phyloP scores from a whole-genome alignment of 2,329 filamentous ascomycete species.

The Fusarium newnesense region DNA sequence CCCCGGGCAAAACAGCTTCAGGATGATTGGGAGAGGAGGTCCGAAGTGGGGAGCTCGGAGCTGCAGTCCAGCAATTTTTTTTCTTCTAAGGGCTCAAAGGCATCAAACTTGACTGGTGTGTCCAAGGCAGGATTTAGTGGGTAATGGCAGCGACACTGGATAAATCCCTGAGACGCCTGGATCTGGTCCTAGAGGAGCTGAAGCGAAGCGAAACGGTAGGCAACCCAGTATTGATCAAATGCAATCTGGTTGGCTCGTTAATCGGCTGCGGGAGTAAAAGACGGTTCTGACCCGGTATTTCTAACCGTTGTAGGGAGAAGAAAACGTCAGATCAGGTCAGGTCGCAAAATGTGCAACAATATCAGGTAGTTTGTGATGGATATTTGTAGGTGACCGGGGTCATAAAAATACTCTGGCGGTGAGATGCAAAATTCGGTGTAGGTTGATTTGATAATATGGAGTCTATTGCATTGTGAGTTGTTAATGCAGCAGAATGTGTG shows the following conservation, averaged over 20 bases:
- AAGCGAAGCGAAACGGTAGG: conserved; percentile 15
- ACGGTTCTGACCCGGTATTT: conserved; percentile 26
- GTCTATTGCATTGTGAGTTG: conserved; percentile 26
- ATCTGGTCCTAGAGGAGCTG: conserved; percentile 13
- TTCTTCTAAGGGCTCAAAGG: conserved; percentile 27
- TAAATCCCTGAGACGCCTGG: conserved; percentile 15
- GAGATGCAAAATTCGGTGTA: conserved; percentile 5
- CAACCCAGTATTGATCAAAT: conserved; percentile 14
- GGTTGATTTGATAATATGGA: conserved; percentile 23
- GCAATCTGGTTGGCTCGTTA: conserved; percentile 32
- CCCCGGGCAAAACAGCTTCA: conserved; percentile 31
- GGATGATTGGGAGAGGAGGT: conserved; percentile 38
- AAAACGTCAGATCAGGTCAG: not conserved
- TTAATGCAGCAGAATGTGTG: conserved; percentile 29
- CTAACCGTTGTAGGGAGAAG: conserved; percentile 20
- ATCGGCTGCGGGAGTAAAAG: conserved; percentile 22
- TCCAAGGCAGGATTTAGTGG: conserved; percentile 32
- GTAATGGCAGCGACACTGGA: conserved; percentile 20
- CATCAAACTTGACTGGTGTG: conserved; percentile 31
- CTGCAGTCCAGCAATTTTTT: conserved; percentile 37
- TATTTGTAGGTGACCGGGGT: conserved; percentile 21
- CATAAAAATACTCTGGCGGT: conserved; percentile 22
- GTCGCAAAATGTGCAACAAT: conserved; percentile 7
- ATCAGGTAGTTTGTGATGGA: conserved; percentile 21
- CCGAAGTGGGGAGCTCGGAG: conserved; percentile 40